Evolutionary conservation across 805 yeast genomes (phyloP).

Genomic region (Candida schatavii): DNA sequence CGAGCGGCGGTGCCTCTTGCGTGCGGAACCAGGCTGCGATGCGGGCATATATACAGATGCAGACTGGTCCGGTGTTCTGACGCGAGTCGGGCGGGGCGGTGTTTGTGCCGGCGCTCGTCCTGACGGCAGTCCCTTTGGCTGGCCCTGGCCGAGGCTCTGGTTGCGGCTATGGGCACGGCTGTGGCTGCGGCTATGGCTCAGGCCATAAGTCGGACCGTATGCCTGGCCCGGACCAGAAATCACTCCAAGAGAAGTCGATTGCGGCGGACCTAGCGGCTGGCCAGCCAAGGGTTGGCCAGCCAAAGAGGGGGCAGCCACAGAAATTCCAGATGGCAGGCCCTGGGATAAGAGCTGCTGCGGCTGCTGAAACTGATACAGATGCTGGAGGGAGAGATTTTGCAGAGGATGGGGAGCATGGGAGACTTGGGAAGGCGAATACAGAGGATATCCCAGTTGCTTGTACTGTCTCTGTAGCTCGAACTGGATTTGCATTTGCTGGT

Average conservation of each 20-base stretch:
- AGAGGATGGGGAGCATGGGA: neutral
- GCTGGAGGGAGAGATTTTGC: slow-evolving; percentile 7
- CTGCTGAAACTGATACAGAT: slow-evolving; percentile 3
- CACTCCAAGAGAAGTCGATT: too few relatives aligned
- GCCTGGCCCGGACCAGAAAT: too few relatives aligned
- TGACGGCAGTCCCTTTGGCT: slow-evolving; percentile 1
- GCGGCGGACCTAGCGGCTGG: too few relatives aligned
- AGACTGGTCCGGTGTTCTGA: slow-evolving; percentile 8
- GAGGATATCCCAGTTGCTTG: slow-evolving; percentile 3
- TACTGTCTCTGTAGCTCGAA: slow-evolving; percentile 10
- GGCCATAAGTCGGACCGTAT: too few relatives aligned
- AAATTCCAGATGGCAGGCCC: too few relatives aligned
- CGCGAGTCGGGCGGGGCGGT: slow-evolving; percentile 4
- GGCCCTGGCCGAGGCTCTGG: neutral
- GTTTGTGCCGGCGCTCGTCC: slow-evolving; percentile 3
- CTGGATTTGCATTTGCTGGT: slow-evolving; percentile 6
- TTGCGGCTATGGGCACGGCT: too few relatives aligned
- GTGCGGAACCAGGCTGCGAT: slow-evolving; percentile 1
- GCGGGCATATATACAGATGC: slow-evolving; percentile 1
- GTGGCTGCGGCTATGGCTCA: slow-evolving; percentile 1
- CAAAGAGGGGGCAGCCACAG: too few relatives aligned
- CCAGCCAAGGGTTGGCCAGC: too few relatives aligned
- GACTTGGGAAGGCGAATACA: neutral
- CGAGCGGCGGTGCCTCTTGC: slow-evolving; percentile 2
- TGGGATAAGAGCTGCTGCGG: slow-evolving; percentile 5